Conservation (phyloP, 2,329 filamentous ascomycete genomes). For the Cercospora sesami region DNA sequence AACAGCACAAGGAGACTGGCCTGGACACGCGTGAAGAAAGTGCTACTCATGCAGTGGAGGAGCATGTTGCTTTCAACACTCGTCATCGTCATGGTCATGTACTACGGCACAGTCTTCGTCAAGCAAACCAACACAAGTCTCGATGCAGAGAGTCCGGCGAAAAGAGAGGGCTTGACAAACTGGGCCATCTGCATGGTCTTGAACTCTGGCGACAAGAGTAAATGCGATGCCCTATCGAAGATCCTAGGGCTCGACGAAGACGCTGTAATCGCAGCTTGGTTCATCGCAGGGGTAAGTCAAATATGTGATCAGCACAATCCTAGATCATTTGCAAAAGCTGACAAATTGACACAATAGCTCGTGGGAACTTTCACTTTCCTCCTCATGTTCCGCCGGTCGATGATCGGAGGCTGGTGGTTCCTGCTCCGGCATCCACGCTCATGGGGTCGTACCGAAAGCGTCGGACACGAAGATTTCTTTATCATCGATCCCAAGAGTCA, state of each 20-base stretch:
- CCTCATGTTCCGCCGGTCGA: slow-evolving; percentile 72
- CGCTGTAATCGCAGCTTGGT: slow-evolving; percentile 69
- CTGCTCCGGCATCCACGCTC: slow-evolving; percentile 41
- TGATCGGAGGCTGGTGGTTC: slow-evolving; percentile 74
- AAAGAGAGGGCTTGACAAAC: slow-evolving; percentile 51
- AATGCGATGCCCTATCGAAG: slow-evolving; percentile 61
- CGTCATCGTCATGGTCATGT: slow-evolving; percentile 76
- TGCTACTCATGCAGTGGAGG: slow-evolving; percentile 79
- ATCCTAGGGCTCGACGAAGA: slow-evolving; percentile 58
- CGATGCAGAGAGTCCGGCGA: slow-evolving; percentile 52
- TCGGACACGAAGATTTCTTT: slow-evolving; percentile 21
- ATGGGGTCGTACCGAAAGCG: slow-evolving; percentile 9
- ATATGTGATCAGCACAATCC: background rate
- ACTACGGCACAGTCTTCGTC: slow-evolving; percentile 79
- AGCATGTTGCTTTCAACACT: slow-evolving; percentile 77
- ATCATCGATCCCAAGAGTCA: slow-evolving; percentile 5
- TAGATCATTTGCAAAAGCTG: background rate
- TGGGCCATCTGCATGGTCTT: slow-evolving; percentile 68
- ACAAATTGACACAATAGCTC: slow-evolving; percentile 50
- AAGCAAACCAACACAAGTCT: slow-evolving; percentile 62
- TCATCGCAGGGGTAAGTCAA: slow-evolving; percentile 58
- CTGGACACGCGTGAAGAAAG: slow-evolving; percentile 70
- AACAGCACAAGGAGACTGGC: slow-evolving; percentile 25
- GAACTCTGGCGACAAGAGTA: slow-evolving; percentile 59
- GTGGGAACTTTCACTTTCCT: slow-evolving; percentile 78